Base-by-base conservation (phyloP, 2,329 filamentous ascomycete species). In the Paradendryphiella salina region DNA sequence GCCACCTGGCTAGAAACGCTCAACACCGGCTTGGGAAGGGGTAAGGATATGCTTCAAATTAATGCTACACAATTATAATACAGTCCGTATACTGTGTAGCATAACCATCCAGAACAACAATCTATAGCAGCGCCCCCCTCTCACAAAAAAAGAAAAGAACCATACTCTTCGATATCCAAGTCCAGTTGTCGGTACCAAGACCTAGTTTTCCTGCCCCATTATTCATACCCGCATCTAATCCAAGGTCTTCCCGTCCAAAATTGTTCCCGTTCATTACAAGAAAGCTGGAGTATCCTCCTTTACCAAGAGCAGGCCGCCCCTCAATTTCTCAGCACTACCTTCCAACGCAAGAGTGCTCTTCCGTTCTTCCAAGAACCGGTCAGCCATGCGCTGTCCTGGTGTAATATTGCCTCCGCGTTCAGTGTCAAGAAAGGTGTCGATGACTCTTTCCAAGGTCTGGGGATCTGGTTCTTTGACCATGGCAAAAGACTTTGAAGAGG, bases 371-470 rank as follows among this genome's bases (percentile, higher is more conserved):
- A 72, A 34, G 32, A 69, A 73, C 7, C 54, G 54, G 23, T 72
- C 65, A 3, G 63, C 70, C 61, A 73, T 59, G 17, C 63, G 55
- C 33, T 69, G 68, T 8, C 69, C 68, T 1, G 66, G 69, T 4
- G 69, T 71, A 9, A 46, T 45, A 18, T 59, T 63, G 6, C 58
- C 62, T 8, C 47, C 54, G 15, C 48, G 37, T 3, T 44, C 46
- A 4, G 38, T 46, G 29, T 48, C 46, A 35, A 53, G 42, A 9
- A 61, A 15, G 5, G 42, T 42, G 15, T 64, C 61, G 4, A 54
- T 54, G 17, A 31, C 46, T 18, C 52, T 54, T 8, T 57, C 52
- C 23, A 61, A 50, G 0, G 21, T 9, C 2, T 52, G 52, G 2
- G 61, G 51, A 18, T 18, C 50, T 1, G 60, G 59, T 34, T 65